Evolutionary conservation across 2,329 filamentous ascomycete genomes (phyloP), one percentile per base, ranked within the genome.

Genomic region (Acrodontium crateriforme): DNA sequence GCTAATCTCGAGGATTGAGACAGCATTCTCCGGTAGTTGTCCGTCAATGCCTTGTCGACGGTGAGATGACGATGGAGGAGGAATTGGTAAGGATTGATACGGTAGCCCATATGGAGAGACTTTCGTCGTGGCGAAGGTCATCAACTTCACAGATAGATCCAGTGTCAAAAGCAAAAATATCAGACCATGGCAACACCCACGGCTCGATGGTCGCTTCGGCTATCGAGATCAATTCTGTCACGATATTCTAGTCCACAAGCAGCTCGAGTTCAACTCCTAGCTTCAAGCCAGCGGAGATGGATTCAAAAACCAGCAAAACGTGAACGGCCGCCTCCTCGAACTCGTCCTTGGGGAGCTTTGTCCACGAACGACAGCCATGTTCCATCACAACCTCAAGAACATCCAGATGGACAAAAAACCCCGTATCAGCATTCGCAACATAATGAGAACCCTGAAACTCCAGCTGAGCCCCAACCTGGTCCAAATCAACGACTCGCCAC

Each of bases 401-500:
- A 23, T 9, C 18, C 26, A 29, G 15, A 20, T 20, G 3, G 19
- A 16, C 21, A 11, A 17, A 13, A 16, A 28, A 14, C 27, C 29
- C 9, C 13, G 14, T 5, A 28, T 19, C 26, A 34, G 16, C 21
- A 40, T 7, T 29, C 32, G 16, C 35, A 35, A 23, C 25, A 25
- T 27, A 20, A 29, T 17, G 29, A 23, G 21, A 11, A 32, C 16
- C 35, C 30, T 22, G 34, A 34, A 24, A 16, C 22, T 7, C 10
- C 14, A 20, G 22, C 27, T 25, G 25, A 29, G 18, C 22, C 37
- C 13, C 40, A 39, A 37, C 52, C n/a, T 8, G 41, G 42, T 12
- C 35, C 36, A 11, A 48, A 46, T 25, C 36, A 54, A 9, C 52
- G 63, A 33, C 54, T 59, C 25, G 53, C 62, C 13, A 56, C 61